Base-by-base conservation (phyloP, 2,329 filamentous ascomycete genomes). In the Cercospora sp. region DNA sequence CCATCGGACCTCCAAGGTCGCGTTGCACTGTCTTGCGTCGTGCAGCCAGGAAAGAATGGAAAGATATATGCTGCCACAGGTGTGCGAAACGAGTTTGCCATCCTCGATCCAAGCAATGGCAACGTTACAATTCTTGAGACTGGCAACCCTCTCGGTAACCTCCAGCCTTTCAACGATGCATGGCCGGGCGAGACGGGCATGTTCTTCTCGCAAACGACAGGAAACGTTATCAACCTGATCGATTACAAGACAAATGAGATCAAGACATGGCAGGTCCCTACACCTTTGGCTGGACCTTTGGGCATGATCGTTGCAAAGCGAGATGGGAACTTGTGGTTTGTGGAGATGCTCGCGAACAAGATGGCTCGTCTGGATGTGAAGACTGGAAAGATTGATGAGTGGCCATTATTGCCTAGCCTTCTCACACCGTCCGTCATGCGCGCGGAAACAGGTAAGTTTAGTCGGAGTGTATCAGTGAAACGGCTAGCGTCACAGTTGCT, bases 131-230 rank as follows among this genome's bases (percentile, higher is more conserved):
- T 72, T 13, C 64, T 72, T 9, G 60, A 68, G 20, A 71, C 70
- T 16, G 69, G 69, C 12, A 72, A 71, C 57, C 67, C 69, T 18
- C 60, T 71, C 1, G 72, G 70, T 26, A 72, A 73, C 18, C 64
- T 73, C 3, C 70, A 73, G 53, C 72, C 70, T 1, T 73, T 73
- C 66, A 73, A 73, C 62, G 72, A 73, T 60, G 70, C 69, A 0
- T 72, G 70, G 70, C 70, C 72, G 4, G 68, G 69, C 58, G 69
- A 73, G 61, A 72, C 69, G 5, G 71, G 69, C 28, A 72, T 72
- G 70, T 73, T 66, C 58, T 73, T 73, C 62, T 66, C 72, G 8
- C 70, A 72, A 31, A 73, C 72, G 2, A 72, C 72, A 9, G 70
- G 39, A 28, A 71, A 71, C 26, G 67, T 71, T 13, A 69, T 72